Base-by-base conservation (phyloP, 495 filamentous ascomycete species). In the Aspergillus saccharolyticus region DNA sequence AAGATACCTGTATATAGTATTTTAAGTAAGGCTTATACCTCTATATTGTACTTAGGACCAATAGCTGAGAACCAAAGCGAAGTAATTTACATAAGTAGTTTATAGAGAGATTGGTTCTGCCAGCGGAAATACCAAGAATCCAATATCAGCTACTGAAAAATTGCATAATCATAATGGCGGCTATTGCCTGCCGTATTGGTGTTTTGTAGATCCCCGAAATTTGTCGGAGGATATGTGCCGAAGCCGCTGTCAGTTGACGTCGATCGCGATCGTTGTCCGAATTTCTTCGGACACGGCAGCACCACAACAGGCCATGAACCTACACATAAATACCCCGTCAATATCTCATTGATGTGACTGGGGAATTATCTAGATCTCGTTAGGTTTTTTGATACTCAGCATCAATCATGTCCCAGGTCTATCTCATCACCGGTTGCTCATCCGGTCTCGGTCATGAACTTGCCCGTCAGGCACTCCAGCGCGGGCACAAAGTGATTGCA, bases 401-500 rank as follows among this genome's bases (percentile, higher is more conserved):
- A 2, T 15, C 33, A 39, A 15, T 39, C 12, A 63, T 63, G 54
- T 25, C 63, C 42, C 72, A 85, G 82, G 61, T 67, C 47, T 85
- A 76, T 74, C 70, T 85, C 58, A 83, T 85, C 63, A 80, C 76
- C 16, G 82, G 77, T 50, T 70, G 75, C 53, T 80, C 79, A 39
- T 78, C 74, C 15, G 82, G 82, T 50, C 77, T 85, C 61, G 82
- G 82, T 54, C 39, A 57, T 4, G 68, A 74, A 39, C 70, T 84
- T 18, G 75, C 73, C 42, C 56, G 69, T 39, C 66, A 75, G 12
- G 74, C 72, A 22, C 72, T 81, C 22, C 69, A 63, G 18, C 69
- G 45, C 9, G 83, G 82, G 0, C 80, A 84, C 64, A 70, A 70
- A 25, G 80, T 83, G 18, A 80, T 87, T 52, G 82, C 82, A 5